A percentile compares a stretch with the other conserved stretches of the same genome.
These are phyloP conservation scores for Auxenochlorella protothecoides DNA, from an alignment of 139 green algal genomes.

Conservation along the genomic window DNA sequence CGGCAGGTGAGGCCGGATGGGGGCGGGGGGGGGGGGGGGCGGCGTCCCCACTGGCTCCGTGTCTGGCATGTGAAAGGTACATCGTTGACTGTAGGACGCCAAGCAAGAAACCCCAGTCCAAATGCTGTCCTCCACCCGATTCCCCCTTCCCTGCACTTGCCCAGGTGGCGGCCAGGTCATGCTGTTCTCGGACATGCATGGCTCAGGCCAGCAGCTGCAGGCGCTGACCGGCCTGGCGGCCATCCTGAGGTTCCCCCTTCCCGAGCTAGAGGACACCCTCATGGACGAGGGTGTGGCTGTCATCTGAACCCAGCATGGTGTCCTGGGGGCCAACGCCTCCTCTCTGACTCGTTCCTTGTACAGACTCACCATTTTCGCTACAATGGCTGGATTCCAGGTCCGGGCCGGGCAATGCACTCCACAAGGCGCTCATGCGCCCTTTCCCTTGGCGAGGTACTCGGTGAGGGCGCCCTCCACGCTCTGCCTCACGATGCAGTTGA, in stretches of 20 bases:
- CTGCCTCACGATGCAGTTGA: slow-evolving; percentile 36
- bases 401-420: not conserved
- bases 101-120: no score
- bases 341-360: no score
- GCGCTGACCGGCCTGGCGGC: slow-evolving; percentile 80
- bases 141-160: no score
- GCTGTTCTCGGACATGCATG: slow-evolving; percentile 72
- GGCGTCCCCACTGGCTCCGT: no score
- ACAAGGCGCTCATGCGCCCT: not conserved
- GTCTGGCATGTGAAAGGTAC: no score
- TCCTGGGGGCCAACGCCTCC: no score
- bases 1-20: slow-evolving; percentile 10
- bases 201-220: slow-evolving; percentile 75
- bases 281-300: slow-evolving; percentile 11
- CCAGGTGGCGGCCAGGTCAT: slow-evolving; percentile 61
- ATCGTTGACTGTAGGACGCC: no score
- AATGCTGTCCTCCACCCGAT: no score
- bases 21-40: no score
- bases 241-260: slow-evolving; percentile 82
- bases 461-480: slow-evolving; percentile 23
- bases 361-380: no score
- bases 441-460: slow-evolving; percentile 23
- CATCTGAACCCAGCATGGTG: no score
- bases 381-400: no score
- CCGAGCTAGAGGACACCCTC: slow-evolving; percentile 80